Conservation (phyloP, 2,329 filamentous ascomycete species). For the Podosphaera fusca region DNA sequence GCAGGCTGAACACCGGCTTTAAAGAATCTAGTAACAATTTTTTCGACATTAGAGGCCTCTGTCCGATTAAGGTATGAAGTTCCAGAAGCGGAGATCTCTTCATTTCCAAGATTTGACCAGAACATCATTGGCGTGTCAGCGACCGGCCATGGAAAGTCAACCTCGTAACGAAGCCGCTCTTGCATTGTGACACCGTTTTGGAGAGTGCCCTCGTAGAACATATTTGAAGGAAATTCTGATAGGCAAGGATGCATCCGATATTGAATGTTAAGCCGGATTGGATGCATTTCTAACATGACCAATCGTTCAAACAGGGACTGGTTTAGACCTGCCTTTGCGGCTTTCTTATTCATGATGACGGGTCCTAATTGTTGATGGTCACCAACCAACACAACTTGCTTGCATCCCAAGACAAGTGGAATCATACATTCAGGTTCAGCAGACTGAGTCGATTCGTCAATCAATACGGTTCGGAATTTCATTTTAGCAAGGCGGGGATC, state of each 20-base stretch:
- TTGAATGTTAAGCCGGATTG: slow-evolving; percentile 85
- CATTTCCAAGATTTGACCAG: slow-evolving; percentile 93
- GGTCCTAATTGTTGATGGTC: slow-evolving; percentile 96
- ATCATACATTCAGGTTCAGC: slow-evolving; percentile 99
- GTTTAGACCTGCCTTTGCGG: slow-evolving; percentile 88
- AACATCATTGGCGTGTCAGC: slow-evolving; percentile 98
- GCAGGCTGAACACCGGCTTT: slow-evolving; percentile 88
- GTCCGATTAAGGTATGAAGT: slow-evolving; percentile 97
- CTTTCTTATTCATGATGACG: slow-evolving; percentile 99
- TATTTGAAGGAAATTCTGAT: slow-evolving; percentile 93
- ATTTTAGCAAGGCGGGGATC: slow-evolving; percentile 89
- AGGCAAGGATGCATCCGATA: slow-evolving; percentile 98
- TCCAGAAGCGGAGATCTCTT: slow-evolving; percentile 93
- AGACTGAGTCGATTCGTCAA: slow-evolving; percentile 95
- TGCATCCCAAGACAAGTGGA: slow-evolving; percentile 85
- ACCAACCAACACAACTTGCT: slow-evolving; percentile 94
- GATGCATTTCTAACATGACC: slow-evolving; percentile 71
- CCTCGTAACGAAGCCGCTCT: slow-evolving; percentile 70
- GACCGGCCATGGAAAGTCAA: slow-evolving; percentile 96
- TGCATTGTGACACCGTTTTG: slow-evolving; percentile 90
- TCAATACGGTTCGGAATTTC: slow-evolving; percentile 94
- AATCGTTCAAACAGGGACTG: slow-evolving; percentile 96
- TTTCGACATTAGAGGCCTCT: slow-evolving; percentile 91
- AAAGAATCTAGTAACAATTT: slow-evolving; percentile 96
- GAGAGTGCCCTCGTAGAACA: slow-evolving; percentile 96